Conservation (phyloP, 129 eudicot genomes). For the Smallanthus sonchifolius region DNA sequence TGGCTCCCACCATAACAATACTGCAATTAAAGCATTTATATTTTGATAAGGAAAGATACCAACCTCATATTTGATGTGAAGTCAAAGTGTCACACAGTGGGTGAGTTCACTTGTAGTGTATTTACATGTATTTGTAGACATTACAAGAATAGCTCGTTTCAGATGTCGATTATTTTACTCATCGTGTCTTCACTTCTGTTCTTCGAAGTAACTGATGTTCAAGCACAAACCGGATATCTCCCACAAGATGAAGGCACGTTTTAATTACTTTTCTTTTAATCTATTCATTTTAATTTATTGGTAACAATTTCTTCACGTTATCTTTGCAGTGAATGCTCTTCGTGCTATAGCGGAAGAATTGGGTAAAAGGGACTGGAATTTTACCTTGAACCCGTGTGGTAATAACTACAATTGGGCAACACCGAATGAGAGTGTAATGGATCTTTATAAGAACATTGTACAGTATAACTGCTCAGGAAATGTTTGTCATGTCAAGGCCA, state of each 20-base stretch:
- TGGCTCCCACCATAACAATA: background rate
- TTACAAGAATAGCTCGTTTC: background rate
- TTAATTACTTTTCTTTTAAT: no score
- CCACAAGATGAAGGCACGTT: constrained; percentile 34
- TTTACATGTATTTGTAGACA: no score
- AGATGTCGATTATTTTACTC: background rate
- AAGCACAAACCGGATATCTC: constrained; percentile 25
- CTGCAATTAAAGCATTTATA: background rate
- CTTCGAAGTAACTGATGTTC: constrained; percentile 3
- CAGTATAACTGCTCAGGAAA: constrained; percentile 31
- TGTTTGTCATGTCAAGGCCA: constrained; percentile 31
- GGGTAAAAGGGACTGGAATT: constrained; percentile 52
- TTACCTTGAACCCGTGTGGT: constrained; percentile 46
- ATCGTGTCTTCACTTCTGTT: background rate
- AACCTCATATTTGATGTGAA: background rate
- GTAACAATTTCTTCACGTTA: background rate
- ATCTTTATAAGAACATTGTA: constrained; percentile 34
- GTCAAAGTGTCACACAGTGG: background rate
- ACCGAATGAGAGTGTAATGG: background rate
- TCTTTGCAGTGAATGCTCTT: constrained; percentile 37
- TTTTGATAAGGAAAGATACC: background rate
- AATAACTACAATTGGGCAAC: constrained; percentile 28
- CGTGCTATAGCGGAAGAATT: constrained; percentile 38
- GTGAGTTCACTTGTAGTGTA: background rate
- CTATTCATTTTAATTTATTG: background rate